Conservation (phyloP, 345 rosid species). For the Citrus glauca region DNA sequence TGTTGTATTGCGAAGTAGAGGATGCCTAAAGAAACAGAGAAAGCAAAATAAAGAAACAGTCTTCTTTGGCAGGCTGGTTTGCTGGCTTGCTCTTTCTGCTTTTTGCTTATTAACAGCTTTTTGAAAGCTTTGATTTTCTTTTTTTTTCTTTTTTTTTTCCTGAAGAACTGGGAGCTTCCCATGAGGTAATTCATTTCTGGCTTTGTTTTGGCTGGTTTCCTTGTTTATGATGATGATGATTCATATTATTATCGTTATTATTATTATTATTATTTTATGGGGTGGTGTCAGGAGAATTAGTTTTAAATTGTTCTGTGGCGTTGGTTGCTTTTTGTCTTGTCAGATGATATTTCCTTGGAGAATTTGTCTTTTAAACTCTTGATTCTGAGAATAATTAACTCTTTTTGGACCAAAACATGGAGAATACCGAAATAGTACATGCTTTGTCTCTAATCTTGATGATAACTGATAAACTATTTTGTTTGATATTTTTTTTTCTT, state of each 20-base stretch:
- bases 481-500: neutral
- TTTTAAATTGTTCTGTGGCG: constrained; percentile 18
- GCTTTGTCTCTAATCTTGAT: neutral
- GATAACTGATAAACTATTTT: neutral
- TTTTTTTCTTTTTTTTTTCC: neutral
- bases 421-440: neutral
- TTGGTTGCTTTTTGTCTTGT: constrained; percentile 28
- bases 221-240: constrained; percentile 13
- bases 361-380: neutral
- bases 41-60: constrained; percentile 14
- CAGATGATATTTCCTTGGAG: constrained; percentile 21
- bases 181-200: constrained; percentile 20
- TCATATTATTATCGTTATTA: neutral
- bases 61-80: constrained; percentile 27
- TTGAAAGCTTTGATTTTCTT: neutral
- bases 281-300: constrained; percentile 8
- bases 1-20: constrained; percentile 22
- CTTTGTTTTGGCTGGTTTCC: constrained; percentile 16
- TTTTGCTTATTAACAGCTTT: constrained; percentile 17
- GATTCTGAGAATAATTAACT: constrained; percentile 12
- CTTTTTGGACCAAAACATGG: neutral
- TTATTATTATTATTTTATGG: neutral
- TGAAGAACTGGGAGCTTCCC: constrained; percentile 18
- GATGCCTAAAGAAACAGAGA: constrained; percentile 20
- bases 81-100: constrained; percentile 7